Base-by-base conservation (phyloP, 257 asterid genomes). In the Rubia yunnanensis region DNA sequence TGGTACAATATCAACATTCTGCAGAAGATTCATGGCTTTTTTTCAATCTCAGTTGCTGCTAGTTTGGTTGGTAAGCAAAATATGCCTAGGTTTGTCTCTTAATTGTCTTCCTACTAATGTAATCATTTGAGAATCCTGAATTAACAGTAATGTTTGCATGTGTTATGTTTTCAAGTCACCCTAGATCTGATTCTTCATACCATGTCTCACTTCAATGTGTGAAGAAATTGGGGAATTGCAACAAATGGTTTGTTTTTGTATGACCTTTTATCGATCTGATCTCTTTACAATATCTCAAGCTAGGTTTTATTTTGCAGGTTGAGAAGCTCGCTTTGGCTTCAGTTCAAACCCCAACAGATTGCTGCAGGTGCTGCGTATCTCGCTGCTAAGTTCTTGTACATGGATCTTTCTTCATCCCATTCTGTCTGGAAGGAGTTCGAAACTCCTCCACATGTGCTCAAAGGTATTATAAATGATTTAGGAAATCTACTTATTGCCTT, bases 331-430 rank as follows among this genome's bases (percentile, higher is more conserved):
- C 71, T 94, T 39, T 94, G 99, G 97, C 97, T 94, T 66, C 99
- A 94, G 82, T 94, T 94, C 92, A 90, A 90, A 77, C 95, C 99
- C 70, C 88, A 94, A 48, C 97, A 94, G 81, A 94, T 94, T 68
- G 99, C 99, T 77, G 99, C 95, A 39, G 99, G 97, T 68, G 95
- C 96, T 73, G 99, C 99, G 28, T 94, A 90, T 72, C 96, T 90
- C 71, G 97, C 99, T 73, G 88, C 97, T n/a, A 90, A 94, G 61
- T 76, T 77, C 66, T 76, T 94, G 59, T 85, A 85, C 73, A 75
- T 94, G 92, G 85, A 90, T 79, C 88, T 86, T 66, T 68, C 95
- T 49, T 88, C 96, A 5, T 78, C 83, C 71, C 88, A 88, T 68
- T 69, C 50, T 65, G 84, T 90, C 50, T 90, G 97, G 97, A 76